Base-by-base conservation (phyloP, 257 asterid genomes). In the Solanum bulbocastanum region DNA sequence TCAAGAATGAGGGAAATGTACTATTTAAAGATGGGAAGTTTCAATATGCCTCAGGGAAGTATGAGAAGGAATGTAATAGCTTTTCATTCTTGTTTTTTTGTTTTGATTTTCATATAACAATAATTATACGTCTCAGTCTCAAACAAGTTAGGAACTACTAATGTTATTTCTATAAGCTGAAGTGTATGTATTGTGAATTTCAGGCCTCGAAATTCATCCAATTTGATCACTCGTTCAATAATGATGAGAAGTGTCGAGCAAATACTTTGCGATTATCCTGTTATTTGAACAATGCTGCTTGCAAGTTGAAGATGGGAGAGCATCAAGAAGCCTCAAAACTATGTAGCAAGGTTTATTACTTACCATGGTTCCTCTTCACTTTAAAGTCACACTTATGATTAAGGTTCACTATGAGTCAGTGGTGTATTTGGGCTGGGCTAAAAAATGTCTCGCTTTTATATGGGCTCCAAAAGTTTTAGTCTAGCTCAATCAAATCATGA, bases 211-310 rank as follows among this genome's bases (percentile, higher is more conserved):
- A 88, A 20, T 92, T 87, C 89, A 75, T 93, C 1, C 91, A 93
- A 33, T 93, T 92, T 73, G 89, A 87, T 87, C 96, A 93, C 88
- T 88, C 90, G 23, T 92, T 94, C 83, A 90, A 75, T 35, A 86
- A 87, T 12, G 89, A 91, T 86, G 94, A 93, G 71, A 92, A 88
- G 87, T 7, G 14, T 3, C 58, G 75, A 27, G 94, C 94, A 15
- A 90, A 86, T 33, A 42, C 89, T 44, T 90, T 91, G 69, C 69
- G 88, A 74, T 25, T 86, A 20, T 89, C 91, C 2, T 94, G 98
- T 83, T 89, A 88, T 89, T 88, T 92, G 89, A 94, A 94, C 89
- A 86, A 92, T 36, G 94, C 96, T 2, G 98, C 98, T 4, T 94
- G 98, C 86, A 94, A 90, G 88, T 73, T 94, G 84, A 92, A 90